These are phyloP conservation scores for Sisymbrium irio DNA, from an alignment of 345 rosid species.

Conservation along the genomic window DNA sequence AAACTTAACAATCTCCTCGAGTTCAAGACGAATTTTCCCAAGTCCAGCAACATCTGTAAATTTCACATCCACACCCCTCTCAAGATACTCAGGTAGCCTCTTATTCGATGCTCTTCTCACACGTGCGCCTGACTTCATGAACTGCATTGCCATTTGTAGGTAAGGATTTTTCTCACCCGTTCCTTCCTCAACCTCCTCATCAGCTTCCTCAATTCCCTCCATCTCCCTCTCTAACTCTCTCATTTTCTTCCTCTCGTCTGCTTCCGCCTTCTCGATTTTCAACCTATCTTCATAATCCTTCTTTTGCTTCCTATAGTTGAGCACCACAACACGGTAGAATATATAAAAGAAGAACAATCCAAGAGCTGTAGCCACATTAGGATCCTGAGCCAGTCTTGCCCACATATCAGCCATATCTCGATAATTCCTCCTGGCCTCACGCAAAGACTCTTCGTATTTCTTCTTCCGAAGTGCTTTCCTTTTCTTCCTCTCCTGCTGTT, in stretches of 20 bases:
- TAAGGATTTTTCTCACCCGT: conserved; percentile 69
- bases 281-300: conserved; percentile 91
- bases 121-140: conserved; percentile 97
- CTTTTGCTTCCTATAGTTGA: conserved; percentile 76
- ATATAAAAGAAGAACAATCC: conserved; percentile 77
- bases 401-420: conserved; percentile 55
- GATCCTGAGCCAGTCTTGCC: conserved; percentile 62
- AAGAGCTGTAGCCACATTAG: conserved; percentile 61
- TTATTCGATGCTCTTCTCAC: conserved; percentile 63
- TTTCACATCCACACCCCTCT: conserved; percentile 84
- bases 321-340: conserved; percentile 76
- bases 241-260: conserved; percentile 89
- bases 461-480: conserved; percentile 53
- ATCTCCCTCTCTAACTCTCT: conserved; percentile 76
- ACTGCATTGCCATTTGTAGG: conserved; percentile 78
- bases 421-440: conserved; percentile 54
- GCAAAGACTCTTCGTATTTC: conserved; percentile 62
- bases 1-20: conserved; percentile 93
- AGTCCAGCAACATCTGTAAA: conserved; percentile 93
- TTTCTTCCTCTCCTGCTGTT: conserved; percentile 57
- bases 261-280: conserved; percentile 93
- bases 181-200: conserved; percentile 56
- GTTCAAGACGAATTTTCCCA: conserved; percentile 91
- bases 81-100: conserved; percentile 83
- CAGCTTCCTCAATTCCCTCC: conserved; percentile 60